phyloP scores from a whole-genome alignment of 1,284 basidiomycete species.

The Paramarasmius palmivorus region DNA sequence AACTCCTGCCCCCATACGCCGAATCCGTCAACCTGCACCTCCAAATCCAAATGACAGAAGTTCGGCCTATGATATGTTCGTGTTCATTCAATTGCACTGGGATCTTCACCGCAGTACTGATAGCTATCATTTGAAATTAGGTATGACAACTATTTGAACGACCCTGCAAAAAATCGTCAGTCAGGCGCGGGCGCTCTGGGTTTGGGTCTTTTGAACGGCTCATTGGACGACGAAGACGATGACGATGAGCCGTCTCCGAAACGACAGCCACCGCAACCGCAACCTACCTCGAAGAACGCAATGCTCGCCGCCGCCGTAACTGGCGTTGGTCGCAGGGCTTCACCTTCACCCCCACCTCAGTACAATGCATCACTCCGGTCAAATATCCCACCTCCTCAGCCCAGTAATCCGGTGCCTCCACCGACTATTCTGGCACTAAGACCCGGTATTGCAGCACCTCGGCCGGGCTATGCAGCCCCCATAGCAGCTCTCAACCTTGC shows the following conservation, averaged over 20 bases:
- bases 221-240: conserved; percentile 49
- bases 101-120: conserved; percentile 4
- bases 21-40: conserved; percentile 22
- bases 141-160: conserved; percentile 60
- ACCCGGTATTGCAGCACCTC: conserved; percentile 71
- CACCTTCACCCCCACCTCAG: conserved; percentile 18
- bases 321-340: conserved; percentile 18
- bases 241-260: conserved; percentile 27
- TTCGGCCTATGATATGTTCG: conserved; percentile 17
- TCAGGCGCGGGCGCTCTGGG: conserved; percentile 56
- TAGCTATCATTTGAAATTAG: conserved; percentile 32
- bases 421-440: too few relatives aligned
- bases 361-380: conserved; percentile 64
- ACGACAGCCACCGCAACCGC: conserved; percentile 19
- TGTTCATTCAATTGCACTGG: neutral
- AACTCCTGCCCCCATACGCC: conserved; percentile 36
- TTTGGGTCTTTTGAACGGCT: conserved; percentile 48
- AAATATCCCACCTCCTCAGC: conserved; percentile 30
- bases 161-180: conserved; percentile 34
- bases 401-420: too few relatives aligned
- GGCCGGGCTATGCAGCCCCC: conserved; percentile 70
- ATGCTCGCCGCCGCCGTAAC: conserved; percentile 32
- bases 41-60: conserved; percentile 15
- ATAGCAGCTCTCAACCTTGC: conserved; percentile 61
- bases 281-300: conserved; percentile 14